These are phyloP conservation scores for Salvia sclarea DNA, from an alignment of 305 asterid genomes.

Conservation along the genomic window DNA sequence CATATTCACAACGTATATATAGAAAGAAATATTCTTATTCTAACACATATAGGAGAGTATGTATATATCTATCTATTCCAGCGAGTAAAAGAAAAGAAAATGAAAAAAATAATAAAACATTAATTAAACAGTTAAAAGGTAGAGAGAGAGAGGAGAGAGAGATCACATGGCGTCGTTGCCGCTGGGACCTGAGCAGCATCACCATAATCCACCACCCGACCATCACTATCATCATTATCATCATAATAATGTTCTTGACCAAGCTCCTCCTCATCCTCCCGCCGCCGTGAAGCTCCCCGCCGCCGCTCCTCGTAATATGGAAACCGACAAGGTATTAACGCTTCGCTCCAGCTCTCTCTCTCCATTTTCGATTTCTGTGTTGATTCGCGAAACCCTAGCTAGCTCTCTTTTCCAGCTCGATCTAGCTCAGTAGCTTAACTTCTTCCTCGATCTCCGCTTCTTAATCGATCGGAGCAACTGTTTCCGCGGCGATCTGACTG, in stretches of 20 bases:
- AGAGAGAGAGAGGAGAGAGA: conserved; percentile 14
- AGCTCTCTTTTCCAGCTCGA: conserved; percentile 41
- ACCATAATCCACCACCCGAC: conserved; percentile 52
- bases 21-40: too few relatives aligned
- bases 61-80: too few relatives aligned
- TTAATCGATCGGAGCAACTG: conserved; percentile 31
- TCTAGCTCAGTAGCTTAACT: conserved; percentile 43
- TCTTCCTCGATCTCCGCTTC: conserved; percentile 39
- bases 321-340: conserved; percentile 59
- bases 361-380: conserved; percentile 8
- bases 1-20: too few relatives aligned
- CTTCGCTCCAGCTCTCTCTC: neutral
- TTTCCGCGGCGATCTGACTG: conserved; percentile 41
- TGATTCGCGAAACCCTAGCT: conserved; percentile 37
- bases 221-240: conserved; percentile 43
- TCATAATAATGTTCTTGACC: conserved; percentile 43
- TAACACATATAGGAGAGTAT: too few relatives aligned
- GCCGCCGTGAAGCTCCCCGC: conserved; percentile 50
- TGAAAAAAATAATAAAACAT: neutral
- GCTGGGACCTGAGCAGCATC: conserved; percentile 67
- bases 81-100: neutral
- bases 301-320: conserved; percentile 52
- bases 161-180: conserved; percentile 86
- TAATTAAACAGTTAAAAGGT: neutral
- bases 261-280: conserved; percentile 35